These are phyloP conservation scores for Magnusiomyces paraingens DNA, from an alignment of 1,139 yeast genomes.

Conservation along the genomic window DNA sequence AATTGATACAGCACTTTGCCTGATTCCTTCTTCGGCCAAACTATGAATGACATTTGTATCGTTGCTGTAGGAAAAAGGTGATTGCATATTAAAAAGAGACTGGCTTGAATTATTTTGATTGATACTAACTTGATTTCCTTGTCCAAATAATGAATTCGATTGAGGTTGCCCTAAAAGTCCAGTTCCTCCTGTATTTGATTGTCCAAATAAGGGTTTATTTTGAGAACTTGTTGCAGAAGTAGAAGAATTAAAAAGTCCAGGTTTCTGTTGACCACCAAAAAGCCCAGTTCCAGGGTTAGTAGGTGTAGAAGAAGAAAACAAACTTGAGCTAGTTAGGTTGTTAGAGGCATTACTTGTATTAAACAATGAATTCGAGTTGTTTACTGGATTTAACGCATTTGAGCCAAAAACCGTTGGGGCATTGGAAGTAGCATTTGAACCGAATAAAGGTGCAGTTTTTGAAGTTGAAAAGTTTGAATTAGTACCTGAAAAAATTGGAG, in stretches of 20 bases:
- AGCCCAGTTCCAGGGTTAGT: constrained; percentile 8
- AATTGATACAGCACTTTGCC: not conserved
- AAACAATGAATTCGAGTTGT: not conserved
- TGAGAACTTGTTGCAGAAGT: not conserved
- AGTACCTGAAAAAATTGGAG: no score
- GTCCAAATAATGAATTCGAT: no score
- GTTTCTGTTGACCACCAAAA: not conserved
- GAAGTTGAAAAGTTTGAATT: not conserved
- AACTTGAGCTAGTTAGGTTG: no score
- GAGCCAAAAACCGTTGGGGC: not conserved
- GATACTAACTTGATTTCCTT: no score
- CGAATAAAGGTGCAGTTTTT: not conserved
- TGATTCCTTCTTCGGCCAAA: not conserved
- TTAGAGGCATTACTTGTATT: not conserved
- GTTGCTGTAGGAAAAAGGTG: constrained; percentile 4
- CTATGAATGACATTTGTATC: not conserved
- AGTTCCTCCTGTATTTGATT: no score
- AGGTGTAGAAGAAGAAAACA: not conserved
- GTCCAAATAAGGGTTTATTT: not conserved
- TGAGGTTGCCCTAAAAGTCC: no score
- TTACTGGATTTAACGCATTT: not conserved
- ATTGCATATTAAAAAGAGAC: constrained; percentile 4
- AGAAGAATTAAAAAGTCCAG: not conserved
- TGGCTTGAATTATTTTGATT: not conserved
- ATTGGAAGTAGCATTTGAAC: not conserved